Conservation (phyloP, 2,329 filamentous ascomycete genomes). For the Albifimbria verrucaria region DNA sequence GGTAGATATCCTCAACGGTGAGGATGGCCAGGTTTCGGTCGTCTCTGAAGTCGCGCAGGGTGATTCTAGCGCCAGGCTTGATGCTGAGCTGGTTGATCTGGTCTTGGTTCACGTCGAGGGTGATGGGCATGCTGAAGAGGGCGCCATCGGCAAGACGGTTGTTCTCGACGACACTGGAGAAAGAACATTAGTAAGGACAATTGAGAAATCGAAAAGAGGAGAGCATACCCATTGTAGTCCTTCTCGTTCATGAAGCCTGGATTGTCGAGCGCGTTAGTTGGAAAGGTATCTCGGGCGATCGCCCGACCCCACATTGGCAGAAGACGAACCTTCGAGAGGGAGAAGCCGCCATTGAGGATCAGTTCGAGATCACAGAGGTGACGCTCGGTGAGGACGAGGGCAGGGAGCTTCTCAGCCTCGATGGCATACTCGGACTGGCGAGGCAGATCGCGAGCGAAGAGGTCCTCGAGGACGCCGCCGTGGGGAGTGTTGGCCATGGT, state of each 20-base stretch:
- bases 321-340: slow-evolving; percentile 83
- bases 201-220: neutral
- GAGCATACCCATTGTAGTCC: slow-evolving; percentile 84
- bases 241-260: slow-evolving; percentile 96
- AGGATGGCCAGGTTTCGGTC: slow-evolving; percentile 95
- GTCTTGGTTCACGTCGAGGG: slow-evolving; percentile 76
- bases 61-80: slow-evolving; percentile 77
- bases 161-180: slow-evolving; percentile 75
- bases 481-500: slow-evolving; percentile 71
- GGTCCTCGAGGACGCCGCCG: slow-evolving; percentile 95
- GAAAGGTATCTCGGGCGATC: slow-evolving; percentile 11
- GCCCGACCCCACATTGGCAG: slow-evolving; percentile 2
- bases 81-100: slow-evolving; percentile 72
- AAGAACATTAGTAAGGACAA: slow-evolving; percentile 22
- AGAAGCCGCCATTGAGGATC: slow-evolving; percentile 97
- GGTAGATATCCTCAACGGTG: slow-evolving; percentile 93
- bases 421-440: slow-evolving; percentile 73
- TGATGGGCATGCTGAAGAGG: slow-evolving; percentile 97
- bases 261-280: slow-evolving; percentile 4
- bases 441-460: slow-evolving; percentile 87
- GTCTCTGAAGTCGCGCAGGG: slow-evolving; percentile 92
- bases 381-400: slow-evolving; percentile 82
- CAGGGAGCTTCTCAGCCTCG: slow-evolving; percentile 84
- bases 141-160: slow-evolving; percentile 83
- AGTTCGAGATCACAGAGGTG: slow-evolving; percentile 97